Base-by-base conservation (phyloP, 768 basidiomycete genomes). In the Rhodotorula babjevae region DNA sequence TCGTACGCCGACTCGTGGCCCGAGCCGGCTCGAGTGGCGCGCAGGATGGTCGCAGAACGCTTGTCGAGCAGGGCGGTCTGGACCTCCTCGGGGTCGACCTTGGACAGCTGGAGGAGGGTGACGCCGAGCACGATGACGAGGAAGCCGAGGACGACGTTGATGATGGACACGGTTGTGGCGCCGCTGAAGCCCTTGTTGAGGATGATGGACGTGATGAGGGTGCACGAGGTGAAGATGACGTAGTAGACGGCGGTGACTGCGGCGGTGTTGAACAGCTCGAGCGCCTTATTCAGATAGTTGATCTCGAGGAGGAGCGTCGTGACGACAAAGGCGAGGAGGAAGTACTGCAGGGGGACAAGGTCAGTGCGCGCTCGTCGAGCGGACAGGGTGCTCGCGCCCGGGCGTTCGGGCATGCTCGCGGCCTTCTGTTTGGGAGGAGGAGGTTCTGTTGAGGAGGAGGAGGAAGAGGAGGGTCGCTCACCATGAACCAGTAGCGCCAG, bases 271-370 rank as follows among this genome's bases (percentile, higher is more conserved):
- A 93, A 98, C 49, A 97, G 83, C 68, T 93, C 96, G 71, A 99
- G 87, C 27, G 96, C 96, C 71, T 93, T 88, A 82, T 96, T 97
- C 71, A 97, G 85, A 82, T 92, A 98, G 50, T 91, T 94, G 78
- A 97, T 91, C 81, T 97, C 95, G 69, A 88, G 88, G 68, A 93
- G 89, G 27, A 98, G 84, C 0, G 95, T 97, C 27, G 91, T 82
- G 52, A 87, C 84, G 80, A 64, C 94, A 82, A 67, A 67, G 0
- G 29, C 66, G 29, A 61, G 36, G 5, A 67, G 50, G 42, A 90
- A 67, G n/a, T 53, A 67, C 53, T 55, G 53, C 29, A 10, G 52
- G 5, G 29, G 7, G n/a, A 2, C 3, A 6, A 29, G 52, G 29
- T 55, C n/a, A 55, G 53, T 27, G 7, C 2, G 9, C 21, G 29